These are phyloP conservation scores for Helicocarpus griseus DNA, from an alignment of 2,329 filamentous ascomycete genomes.

Conservation along the genomic window DNA sequence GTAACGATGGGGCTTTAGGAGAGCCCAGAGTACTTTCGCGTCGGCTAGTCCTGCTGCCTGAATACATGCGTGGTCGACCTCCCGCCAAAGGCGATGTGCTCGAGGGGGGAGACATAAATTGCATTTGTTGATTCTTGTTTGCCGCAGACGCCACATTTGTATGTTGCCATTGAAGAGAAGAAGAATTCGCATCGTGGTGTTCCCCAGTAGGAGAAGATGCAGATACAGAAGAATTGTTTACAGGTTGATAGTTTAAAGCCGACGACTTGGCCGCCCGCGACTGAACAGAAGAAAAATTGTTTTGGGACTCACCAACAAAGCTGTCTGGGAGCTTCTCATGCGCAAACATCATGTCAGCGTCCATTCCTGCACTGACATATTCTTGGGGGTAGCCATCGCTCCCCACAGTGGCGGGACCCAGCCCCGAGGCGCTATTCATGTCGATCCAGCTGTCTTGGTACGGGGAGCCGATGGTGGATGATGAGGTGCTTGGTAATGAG, in stretches of 20 bases:
- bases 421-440: constrained; percentile 44
- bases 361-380: constrained; percentile 36
- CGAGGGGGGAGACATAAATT: constrained; percentile 1
- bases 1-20: background rate
- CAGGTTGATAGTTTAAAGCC: background rate
- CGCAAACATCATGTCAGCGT: constrained; percentile 32
- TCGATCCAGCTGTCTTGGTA: constrained; percentile 53
- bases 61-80: background rate
- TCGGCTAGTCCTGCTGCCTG: background rate
- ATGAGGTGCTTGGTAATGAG: constrained; percentile 49
- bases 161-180: background rate
- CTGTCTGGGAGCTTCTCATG: constrained; percentile 35
- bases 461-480: constrained; percentile 59
- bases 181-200: background rate
- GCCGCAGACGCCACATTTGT: background rate
- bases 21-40: background rate
- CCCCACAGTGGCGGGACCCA: constrained; percentile 56
- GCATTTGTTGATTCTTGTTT: constrained; percentile 1
- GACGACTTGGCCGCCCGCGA: background rate
- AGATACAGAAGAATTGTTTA: background rate
- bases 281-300: constrained; percentile 23
- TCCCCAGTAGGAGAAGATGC: background rate
- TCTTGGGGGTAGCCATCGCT: constrained; percentile 49
- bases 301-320: constrained; percentile 38
- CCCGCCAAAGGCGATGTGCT: background rate